phyloP scores from a whole-genome alignment of 1,284 basidiomycete genomes.

The Crepidotus sp. region DNA sequence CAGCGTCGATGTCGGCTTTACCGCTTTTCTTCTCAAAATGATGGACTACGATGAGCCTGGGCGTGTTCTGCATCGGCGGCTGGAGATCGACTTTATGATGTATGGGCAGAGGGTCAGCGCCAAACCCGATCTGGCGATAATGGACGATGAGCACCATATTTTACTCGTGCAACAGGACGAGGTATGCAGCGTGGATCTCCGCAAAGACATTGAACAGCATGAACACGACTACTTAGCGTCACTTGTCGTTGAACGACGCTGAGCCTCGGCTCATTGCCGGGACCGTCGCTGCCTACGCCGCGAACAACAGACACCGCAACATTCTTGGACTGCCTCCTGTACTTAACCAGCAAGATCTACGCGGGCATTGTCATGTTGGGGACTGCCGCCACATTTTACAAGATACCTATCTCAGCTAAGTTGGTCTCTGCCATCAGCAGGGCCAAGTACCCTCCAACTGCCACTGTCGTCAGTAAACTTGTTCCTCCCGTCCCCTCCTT shows the following conservation, averaged over 20 bases:
- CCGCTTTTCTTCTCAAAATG: conserved; percentile 1
- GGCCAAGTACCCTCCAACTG: not conserved
- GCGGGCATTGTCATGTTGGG: conserved; percentile 15
- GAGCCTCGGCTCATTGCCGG: conserved; percentile 2
- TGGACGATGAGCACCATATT: conserved; percentile 1
- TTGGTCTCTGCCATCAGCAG: conserved; percentile 3
- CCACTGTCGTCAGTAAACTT: conserved; percentile 1
- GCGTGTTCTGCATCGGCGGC: conserved; percentile 1
- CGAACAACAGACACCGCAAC: not conserved
- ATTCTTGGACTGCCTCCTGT: not conserved
- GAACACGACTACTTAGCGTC: not conserved
- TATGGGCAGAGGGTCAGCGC: not conserved
- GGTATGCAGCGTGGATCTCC: not conserved
- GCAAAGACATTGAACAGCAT: no score
- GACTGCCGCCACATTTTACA: conserved; percentile 15
- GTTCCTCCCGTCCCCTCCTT: conserved; percentile 2
- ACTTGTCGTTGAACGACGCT: not conserved
- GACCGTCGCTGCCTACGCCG: not conserved
- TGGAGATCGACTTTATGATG: conserved; percentile 5
- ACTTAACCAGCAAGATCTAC: conserved; percentile 3
- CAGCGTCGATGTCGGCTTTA: not conserved
- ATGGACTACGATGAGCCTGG: conserved; percentile 9
- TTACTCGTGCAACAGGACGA: conserved; percentile 4
- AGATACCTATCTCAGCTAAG: conserved; percentile 10
- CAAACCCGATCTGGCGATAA: not conserved